Evolutionary conservation across 2,329 filamentous ascomycete species (phyloP), one percentile per base, ranked within the genome.

Genomic region (Claviceps paspali): DNA sequence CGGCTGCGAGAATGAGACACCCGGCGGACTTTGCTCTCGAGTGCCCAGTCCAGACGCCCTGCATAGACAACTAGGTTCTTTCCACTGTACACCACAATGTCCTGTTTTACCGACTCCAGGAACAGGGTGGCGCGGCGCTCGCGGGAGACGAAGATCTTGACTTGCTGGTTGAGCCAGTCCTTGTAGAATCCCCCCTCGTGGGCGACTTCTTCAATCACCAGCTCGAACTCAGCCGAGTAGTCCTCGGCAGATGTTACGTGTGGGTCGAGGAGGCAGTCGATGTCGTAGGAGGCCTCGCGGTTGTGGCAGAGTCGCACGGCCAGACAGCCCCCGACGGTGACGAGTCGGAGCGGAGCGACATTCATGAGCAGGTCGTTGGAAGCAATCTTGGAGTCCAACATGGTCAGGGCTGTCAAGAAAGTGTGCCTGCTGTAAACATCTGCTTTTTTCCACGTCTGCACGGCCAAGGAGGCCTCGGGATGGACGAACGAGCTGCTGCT

Each of bases 221-320:
- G 15, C 19, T 29, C 15, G 17, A 52, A 44, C 10, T 46, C 45
- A 6, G 39, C 26, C 6, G 38, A 35, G 39, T 50, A 52, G 12
- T 47, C 42, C 8, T 33, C 14, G 2, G 39, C 42, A 3, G 47
- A 42, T 11, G 48, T 43, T 5, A 52, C 33, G 36, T 51, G 49
- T 3, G 49, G 50, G 33, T 52, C 47, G 23, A 49, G 42, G 4
- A 53, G 34, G 18, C 42, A 44, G 41, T 52, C 49, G 23, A 52
- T 43, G 31, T 50, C 44, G 10, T 43, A 41, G 8, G 48, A 49
- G 12, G 46, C 31, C 14, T 40, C 23, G 14, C 47, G 42, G 42
- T 45, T 45, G 6, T 39, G 32, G 18, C 49, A 47, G 24, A 49
- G 41, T 19, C 44, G 43, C 12, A 51, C 46, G 7, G 51, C 41